Evolutionary conservation across 495 filamentous ascomycete genomes (phyloP).

Genomic region (Sphaerosporella brunnea): DNA sequence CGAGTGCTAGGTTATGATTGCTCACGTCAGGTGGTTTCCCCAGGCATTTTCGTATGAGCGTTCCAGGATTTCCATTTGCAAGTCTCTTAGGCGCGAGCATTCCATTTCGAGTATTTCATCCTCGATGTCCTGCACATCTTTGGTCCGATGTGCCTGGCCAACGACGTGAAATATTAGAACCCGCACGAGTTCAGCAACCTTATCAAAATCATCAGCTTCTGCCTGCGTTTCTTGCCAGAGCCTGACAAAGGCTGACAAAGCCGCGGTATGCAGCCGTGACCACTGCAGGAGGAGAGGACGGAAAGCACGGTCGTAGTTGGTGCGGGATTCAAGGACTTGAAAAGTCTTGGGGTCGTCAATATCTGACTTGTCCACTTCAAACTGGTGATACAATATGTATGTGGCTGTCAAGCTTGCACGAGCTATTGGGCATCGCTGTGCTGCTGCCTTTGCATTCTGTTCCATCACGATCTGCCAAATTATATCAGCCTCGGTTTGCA

Average conservation of each 20-base stretch:
- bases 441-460: slow-evolving; percentile 54
- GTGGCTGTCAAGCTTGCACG: slow-evolving; percentile 77
- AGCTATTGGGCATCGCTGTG: slow-evolving; percentile 74
- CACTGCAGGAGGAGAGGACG: slow-evolving; percentile 80
- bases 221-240: slow-evolving; percentile 84
- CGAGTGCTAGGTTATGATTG: slow-evolving; percentile 7
- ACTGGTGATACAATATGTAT: slow-evolving; percentile 79
- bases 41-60: slow-evolving; percentile 84
- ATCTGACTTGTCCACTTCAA: slow-evolving; percentile 78
- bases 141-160: slow-evolving; percentile 62
- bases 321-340: slow-evolving; percentile 53
- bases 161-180: slow-evolving; percentile 87
- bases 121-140: slow-evolving; percentile 75
- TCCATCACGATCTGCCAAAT: slow-evolving; percentile 47
- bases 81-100: slow-evolving; percentile 50
- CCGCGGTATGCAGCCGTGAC: slow-evolving; percentile 82
- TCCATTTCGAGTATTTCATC: slow-evolving; percentile 77
- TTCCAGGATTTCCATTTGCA: slow-evolving; percentile 92
- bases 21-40: slow-evolving; percentile 57
- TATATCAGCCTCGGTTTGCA: slow-evolving; percentile 5
- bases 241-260: slow-evolving; percentile 74
- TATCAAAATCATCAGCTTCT: slow-evolving; percentile 69
- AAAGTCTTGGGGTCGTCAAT: slow-evolving; percentile 65
- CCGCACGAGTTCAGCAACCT: slow-evolving; percentile 73
- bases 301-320: slow-evolving; percentile 73